These are phyloP conservation scores for Trichosporon coremiiforme DNA, from an alignment of 1,284 basidiomycete genomes.

Conservation along the genomic window DNA sequence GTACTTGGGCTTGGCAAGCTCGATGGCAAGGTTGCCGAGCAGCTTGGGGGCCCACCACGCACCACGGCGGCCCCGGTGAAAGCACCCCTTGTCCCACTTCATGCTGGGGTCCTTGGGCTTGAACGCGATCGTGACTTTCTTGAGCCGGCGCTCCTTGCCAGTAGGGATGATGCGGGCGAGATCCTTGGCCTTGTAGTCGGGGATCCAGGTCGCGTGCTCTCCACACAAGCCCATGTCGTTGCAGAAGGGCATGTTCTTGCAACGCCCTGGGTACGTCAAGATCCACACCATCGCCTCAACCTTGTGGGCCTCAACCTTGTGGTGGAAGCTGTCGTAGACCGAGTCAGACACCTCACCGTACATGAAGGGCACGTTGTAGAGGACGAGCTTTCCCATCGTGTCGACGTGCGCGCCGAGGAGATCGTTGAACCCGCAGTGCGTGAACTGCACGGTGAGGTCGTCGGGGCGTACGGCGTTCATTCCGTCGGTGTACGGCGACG, in stretches of 20 bases:
- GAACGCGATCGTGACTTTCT: neutral
- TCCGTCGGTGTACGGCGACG: neutral
- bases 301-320: conserved; percentile 4
- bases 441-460: neutral
- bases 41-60: neutral
- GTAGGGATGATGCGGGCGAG: neutral
- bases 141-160: neutral
- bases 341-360: neutral
- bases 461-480: neutral
- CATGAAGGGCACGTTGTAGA: conserved; percentile 1
- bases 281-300: neutral
- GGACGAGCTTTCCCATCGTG: neutral
- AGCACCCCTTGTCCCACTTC: neutral
- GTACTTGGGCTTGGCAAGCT: neutral
- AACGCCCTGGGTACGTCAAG: neutral
- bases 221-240: neutral
- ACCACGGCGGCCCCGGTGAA: neutral
- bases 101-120: conserved; percentile 3
- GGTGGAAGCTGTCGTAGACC: neutral
- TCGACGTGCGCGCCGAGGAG: neutral
- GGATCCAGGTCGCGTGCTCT: neutral
- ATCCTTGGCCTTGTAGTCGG: neutral
- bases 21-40: neutral
- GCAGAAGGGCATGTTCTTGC: neutral
- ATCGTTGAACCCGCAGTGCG: neutral